Evolutionary conservation across 805 yeast species (phyloP).

Genomic region (Lipomyces yamanashiensis): DNA sequence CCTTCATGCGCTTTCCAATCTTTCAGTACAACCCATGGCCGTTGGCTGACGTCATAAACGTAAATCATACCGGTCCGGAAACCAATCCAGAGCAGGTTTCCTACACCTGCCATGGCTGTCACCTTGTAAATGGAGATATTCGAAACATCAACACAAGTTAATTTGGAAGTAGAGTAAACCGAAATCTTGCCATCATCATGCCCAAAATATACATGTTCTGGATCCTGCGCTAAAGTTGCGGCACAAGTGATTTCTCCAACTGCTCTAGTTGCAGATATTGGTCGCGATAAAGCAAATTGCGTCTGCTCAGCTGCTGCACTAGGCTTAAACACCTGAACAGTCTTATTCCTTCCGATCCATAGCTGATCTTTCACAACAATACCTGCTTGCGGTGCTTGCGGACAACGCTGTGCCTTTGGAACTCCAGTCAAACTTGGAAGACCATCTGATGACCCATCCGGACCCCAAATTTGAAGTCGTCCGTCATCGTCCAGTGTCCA

Average conservation of each 20-base stretch:
- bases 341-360: conserved; percentile 46
- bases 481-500: conserved; percentile 50
- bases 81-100: conserved; percentile 47
- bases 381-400: conserved; percentile 40
- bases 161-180: conserved; percentile 39
- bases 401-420: conserved; percentile 42
- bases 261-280: conserved; percentile 35
- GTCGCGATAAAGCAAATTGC: conserved; percentile 39
- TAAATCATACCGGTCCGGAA: conserved; percentile 47
- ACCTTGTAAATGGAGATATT: conserved; percentile 42
- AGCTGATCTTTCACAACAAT: conserved; percentile 39
- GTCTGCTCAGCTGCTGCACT: conserved; percentile 25
- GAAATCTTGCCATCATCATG: conserved; percentile 49
- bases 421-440: conserved; percentile 37
- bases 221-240: conserved; percentile 33
- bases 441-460: conserved; percentile 25
- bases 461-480: conserved; percentile 45
- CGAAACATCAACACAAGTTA: conserved; percentile 42
- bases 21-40: conserved; percentile 45
- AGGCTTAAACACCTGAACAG: conserved; percentile 45
- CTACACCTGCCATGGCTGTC: conserved; percentile 40
- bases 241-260: conserved; percentile 45
- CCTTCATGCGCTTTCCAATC: conserved; percentile 48
- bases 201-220: conserved; percentile 46
- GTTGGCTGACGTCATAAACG: conserved; percentile 42